Base-by-base conservation (phyloP, 2,329 filamentous ascomycete genomes). In the Curvularia hawaiiensis region DNA sequence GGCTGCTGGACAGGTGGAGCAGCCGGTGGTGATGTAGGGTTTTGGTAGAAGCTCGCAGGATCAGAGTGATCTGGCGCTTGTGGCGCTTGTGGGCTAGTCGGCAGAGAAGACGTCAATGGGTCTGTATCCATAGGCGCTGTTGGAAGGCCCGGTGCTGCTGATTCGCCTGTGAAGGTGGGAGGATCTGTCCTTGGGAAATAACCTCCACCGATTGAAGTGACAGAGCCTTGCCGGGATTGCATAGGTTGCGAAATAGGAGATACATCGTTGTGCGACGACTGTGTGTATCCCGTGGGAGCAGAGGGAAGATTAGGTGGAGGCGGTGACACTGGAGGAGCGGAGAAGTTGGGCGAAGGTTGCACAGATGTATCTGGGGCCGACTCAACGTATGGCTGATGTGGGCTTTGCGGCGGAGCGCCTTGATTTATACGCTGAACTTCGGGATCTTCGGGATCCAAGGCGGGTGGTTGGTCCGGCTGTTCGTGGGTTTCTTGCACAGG, bases 381-480 rank as follows among this genome's bases (percentile, higher is more conserved):
- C 67, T 89, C 85, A 10, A 88, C 85, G 1, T 83, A 83, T 0
- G 85, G 79, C 61, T 86, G 76, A 54, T 74, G 69, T 39, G 65
- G 58, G 20, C 66, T 66, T 7, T 64, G 58, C 2, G 55, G 45
- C 30, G 75, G 72, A 4, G 65, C 63, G 35, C 65, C 61, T 18
- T 77, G 75, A 48, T 75, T 80, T 50, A 87, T 77, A 41, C 80
- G 77, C 67, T 85, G 83, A 1, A 90, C 85, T 50, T 90, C 88
- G 2, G 87, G 84, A 60, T 91, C 88, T 52, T 83, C 82, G 1
- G 85, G 83, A 65, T 88, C 86, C n/a, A 89, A 77, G 2, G 77
- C 70, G 43, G 80, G 79, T 16, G 79, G 71, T 41, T 75, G 72
- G 12, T 50, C 44, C 4, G 63, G 55, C 46, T 69, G 62, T 43